These are phyloP conservation scores for Leccinum disarticulatum DNA, from an alignment of 768 basidiomycete species.

Conservation along the genomic window DNA sequence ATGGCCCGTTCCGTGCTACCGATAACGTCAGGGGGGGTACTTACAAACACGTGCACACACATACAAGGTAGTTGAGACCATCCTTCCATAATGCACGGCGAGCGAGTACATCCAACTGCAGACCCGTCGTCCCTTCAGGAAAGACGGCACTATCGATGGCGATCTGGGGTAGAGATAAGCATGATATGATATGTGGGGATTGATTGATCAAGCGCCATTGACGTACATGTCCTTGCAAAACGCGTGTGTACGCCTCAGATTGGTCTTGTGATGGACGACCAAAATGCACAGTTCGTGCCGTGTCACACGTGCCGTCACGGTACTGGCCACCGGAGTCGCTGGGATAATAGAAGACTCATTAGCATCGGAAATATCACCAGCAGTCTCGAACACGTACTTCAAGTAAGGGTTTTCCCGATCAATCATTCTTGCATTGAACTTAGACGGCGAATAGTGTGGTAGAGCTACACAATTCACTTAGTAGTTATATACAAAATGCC, in stretches of 20 bases:
- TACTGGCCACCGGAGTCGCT: conserved; percentile 94
- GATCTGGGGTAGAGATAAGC: conserved; percentile 52
- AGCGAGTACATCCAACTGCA: conserved; percentile 85
- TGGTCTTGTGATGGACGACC: conserved; percentile 85
- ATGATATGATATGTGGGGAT: conserved; percentile 14
- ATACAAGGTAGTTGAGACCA: conserved; percentile 74
- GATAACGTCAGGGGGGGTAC: conserved; percentile 18
- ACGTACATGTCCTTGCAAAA: conserved; percentile 93
- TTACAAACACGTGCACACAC: conserved; percentile 27
- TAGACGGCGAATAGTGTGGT: conserved; percentile 87
- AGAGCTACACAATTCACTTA: conserved; percentile 49
- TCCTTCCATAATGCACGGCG: conserved; percentile 86
- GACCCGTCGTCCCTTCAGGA: conserved; percentile 85
- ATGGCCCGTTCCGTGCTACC: conserved; percentile 87
- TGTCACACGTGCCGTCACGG: conserved; percentile 87
- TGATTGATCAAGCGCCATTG: conserved; percentile 20
- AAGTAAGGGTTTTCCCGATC: conserved; percentile 82
- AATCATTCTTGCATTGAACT: conserved; percentile 67
- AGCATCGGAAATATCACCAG: conserved; percentile 15
- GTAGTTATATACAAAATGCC: background rate
- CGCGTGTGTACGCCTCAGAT: conserved; percentile 90
- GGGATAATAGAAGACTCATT: conserved; percentile 16
- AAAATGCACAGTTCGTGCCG: conserved; percentile 81
- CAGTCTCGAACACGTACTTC: conserved; percentile 54
- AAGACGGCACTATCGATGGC: conserved; percentile 89